Conservation (phyloP, 2,329 filamentous ascomycete genomes). For the Pseudogymnoascus sp. region DNA sequence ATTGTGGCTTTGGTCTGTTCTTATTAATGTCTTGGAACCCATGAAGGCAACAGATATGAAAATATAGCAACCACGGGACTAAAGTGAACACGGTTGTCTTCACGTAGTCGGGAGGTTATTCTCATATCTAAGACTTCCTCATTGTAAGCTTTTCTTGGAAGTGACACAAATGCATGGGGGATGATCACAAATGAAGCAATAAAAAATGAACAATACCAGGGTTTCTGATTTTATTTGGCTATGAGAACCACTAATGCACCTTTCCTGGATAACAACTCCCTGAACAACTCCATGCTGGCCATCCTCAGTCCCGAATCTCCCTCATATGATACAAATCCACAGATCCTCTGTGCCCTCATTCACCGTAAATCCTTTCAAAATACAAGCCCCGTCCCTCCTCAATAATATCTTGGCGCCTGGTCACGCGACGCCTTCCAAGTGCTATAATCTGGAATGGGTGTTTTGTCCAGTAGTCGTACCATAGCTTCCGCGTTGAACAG, state of each 20-base stretch:
- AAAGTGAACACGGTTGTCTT: neutral
- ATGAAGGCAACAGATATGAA: neutral
- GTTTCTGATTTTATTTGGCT: neutral
- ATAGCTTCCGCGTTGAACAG: conserved; percentile 63
- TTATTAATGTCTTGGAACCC: neutral
- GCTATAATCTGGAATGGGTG: conserved; percentile 53
- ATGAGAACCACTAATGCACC: neutral
- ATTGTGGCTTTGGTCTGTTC: neutral
- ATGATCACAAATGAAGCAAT: neutral
- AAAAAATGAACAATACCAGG: neutral
- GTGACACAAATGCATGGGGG: neutral
- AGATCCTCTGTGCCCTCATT: neutral
- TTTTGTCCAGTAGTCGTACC: conserved; percentile 62
- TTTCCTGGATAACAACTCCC: neutral
- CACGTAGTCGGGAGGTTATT: no score
- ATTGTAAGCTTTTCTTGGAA: neutral
- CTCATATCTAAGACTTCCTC: neutral
- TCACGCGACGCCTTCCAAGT: conserved; percentile 40
- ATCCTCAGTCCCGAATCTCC: neutral
- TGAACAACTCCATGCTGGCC: neutral
- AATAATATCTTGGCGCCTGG: conserved; percentile 16
- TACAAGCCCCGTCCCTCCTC: neutral
- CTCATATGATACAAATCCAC: conserved; percentile 1
- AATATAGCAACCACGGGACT: neutral
- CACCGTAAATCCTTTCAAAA: neutral